Conservation (phyloP, 2,329 filamentous ascomycete genomes). For the Aspergillus sp. region DNA sequence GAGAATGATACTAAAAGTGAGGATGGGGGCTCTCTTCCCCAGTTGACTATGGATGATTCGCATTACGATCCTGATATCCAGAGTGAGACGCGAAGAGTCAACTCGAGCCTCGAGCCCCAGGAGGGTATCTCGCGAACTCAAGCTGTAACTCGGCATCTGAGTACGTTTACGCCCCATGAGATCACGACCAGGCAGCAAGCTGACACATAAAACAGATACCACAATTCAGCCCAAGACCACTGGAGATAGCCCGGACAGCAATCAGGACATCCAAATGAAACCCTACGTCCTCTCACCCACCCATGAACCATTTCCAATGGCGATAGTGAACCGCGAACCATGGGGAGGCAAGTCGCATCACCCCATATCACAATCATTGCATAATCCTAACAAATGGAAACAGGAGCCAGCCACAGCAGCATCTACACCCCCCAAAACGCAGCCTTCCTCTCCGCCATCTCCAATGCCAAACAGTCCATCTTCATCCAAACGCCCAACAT, state of each 20-base stretch:
- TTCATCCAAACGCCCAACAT: constrained; percentile 74
- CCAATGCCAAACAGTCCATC: constrained; percentile 54
- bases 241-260: constrained; percentile 48
- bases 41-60: constrained; percentile 51
- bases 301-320: constrained; percentile 58
- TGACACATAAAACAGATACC: constrained; percentile 35
- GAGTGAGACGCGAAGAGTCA: constrained; percentile 54
- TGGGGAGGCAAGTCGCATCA: constrained; percentile 43
- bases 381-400: background rate
- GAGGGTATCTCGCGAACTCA: constrained; percentile 47
- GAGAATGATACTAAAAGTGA: constrained; percentile 7
- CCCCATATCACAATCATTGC: background rate
- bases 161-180: constrained; percentile 13
- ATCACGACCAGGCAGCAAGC: background rate
- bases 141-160: constrained; percentile 58
- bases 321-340: constrained; percentile 60
- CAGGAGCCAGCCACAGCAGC: constrained; percentile 51
- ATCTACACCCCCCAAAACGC: constrained; percentile 65
- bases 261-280: constrained; percentile 51
- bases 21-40: constrained; percentile 32
- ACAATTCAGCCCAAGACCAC: constrained; percentile 46
- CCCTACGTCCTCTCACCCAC: constrained; percentile 54
- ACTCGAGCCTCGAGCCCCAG: constrained; percentile 47
- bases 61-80: constrained; percentile 58
- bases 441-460: constrained; percentile 61